Conservation (phyloP, 2,329 filamentous ascomycete genomes). For the Fusarium torreyae region DNA sequence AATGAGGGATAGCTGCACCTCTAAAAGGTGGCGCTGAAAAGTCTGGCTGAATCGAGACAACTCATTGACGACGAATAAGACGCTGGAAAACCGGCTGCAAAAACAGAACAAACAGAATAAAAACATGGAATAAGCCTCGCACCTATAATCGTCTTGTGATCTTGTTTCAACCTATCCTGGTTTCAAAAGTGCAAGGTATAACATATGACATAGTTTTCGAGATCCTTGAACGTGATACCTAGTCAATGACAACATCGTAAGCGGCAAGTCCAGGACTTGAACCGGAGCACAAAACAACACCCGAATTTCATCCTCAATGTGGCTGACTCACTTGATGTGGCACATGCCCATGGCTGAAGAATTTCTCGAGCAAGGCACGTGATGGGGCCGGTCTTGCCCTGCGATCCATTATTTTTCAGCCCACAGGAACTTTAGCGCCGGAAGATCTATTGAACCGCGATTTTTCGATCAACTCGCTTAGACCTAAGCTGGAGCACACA, state of each 20-base stretch:
- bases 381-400: constrained; percentile 35
- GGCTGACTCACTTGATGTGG: constrained; percentile 14
- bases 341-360: constrained; percentile 3
- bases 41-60: constrained; percentile 25
- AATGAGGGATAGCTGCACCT: constrained; percentile 38
- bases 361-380: constrained; percentile 35
- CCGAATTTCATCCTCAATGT: too few species aligned
- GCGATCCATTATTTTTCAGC: constrained; percentile 28
- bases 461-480: constrained; percentile 55
- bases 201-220: too few species aligned
- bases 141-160: neutral
- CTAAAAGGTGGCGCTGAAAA: constrained; percentile 29
- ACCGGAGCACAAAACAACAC: too few species aligned
- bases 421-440: constrained; percentile 43
- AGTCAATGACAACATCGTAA: too few species aligned
- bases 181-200: too few species aligned
- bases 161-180: too few species aligned
- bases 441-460: constrained; percentile 50
- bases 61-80: constrained; percentile 22
- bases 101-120: constrained; percentile 18
- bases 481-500: constrained; percentile 59
- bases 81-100: constrained; percentile 27
- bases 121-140: constrained; percentile 14
- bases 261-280: too few species aligned
- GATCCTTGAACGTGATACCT: too few species aligned